These are phyloP conservation scores for Cyclotella baltica DNA, from an alignment of 108 stramenopile genomes.

Conservation along the genomic window DNA sequence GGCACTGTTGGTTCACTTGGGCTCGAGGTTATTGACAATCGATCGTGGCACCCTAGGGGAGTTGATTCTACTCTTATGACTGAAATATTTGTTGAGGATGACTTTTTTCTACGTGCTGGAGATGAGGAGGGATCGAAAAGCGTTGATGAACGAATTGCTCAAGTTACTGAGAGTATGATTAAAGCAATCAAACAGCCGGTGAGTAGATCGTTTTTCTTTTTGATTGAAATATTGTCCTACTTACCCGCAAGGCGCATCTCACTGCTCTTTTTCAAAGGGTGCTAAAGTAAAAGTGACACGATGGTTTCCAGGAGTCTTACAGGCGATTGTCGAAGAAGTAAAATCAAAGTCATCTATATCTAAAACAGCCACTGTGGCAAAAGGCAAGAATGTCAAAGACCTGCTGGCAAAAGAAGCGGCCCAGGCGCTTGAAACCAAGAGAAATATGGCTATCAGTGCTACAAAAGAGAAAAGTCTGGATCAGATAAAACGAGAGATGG, in stretches of 20 bases:
- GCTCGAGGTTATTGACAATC: constrained; percentile 81
- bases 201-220: background rate
- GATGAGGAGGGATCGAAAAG: constrained; percentile 37
- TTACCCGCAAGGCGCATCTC: background rate
- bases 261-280: constrained; percentile 4
- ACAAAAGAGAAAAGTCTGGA: constrained; percentile 70
- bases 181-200: constrained; percentile 60
- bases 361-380: constrained; percentile 2
- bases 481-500: constrained; percentile 63
- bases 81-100: constrained; percentile 72
- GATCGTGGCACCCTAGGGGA: constrained; percentile 81
- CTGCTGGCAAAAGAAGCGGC: constrained; percentile 63
- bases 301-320: constrained; percentile 81
- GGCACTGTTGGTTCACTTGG: constrained; percentile 50
- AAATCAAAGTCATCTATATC: constrained; percentile 45
- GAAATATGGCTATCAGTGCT: constrained; percentile 53
- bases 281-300: constrained; percentile 78
- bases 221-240: background rate
- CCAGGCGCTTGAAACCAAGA: constrained; percentile 54
- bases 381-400: constrained; percentile 41
- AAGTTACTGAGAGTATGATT: constrained; percentile 48
- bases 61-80: constrained; percentile 76
- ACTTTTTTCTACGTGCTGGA: constrained; percentile 22
- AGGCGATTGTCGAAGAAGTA: constrained; percentile 71
- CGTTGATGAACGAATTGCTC: constrained; percentile 60